Percentiles rank a stretch among this genome's conserved stretches.
Evolutionary conservation across 2,329 filamentous ascomycete genomes (phyloP).

Genomic region (Hymenoscyphus fraxineus): DNA sequence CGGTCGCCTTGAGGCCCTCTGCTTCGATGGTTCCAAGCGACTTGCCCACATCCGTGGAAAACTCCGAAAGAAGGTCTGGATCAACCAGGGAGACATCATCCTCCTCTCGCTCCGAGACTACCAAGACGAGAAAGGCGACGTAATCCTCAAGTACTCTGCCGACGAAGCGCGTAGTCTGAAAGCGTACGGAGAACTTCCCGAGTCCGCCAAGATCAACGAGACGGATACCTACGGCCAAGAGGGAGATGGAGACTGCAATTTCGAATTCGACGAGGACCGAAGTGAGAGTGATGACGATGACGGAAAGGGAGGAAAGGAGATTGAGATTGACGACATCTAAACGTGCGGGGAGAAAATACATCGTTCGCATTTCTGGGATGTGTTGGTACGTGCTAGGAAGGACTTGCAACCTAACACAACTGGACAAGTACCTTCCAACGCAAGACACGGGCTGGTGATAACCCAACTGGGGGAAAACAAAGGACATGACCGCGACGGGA

Average conservation of each 20-base stretch:
- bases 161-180: conserved; percentile 95
- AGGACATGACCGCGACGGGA: conserved; percentile 10
- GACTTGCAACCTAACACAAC: not conserved
- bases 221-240: conserved; percentile 91
- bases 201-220: conserved; percentile 99
- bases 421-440: not conserved
- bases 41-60: conserved; percentile 88
- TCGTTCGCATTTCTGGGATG: not conserved
- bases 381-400: conserved; percentile 7
- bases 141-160: conserved; percentile 91
- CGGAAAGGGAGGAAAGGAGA: conserved; percentile 67
- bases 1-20: conserved; percentile 82
- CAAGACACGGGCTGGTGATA: not conserved
- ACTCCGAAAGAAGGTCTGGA: conserved; percentile 99
- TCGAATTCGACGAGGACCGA: conserved; percentile 96
- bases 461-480: not conserved
- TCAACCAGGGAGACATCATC: conserved; percentile 97
- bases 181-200: conserved; percentile 94
- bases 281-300: conserved; percentile 55
- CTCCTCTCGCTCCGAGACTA: conserved; percentile 85
- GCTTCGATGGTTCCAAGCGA: conserved; percentile 90
- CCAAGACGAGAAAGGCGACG: conserved; percentile 90
- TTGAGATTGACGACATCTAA: conserved; percentile 96
- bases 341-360: conserved; percentile 11
- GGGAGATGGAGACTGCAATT: conserved; percentile 92